Evolutionary conservation across 495 filamentous ascomycete species (phyloP).

Genomic region (Cladorrhinum samala): DNA sequence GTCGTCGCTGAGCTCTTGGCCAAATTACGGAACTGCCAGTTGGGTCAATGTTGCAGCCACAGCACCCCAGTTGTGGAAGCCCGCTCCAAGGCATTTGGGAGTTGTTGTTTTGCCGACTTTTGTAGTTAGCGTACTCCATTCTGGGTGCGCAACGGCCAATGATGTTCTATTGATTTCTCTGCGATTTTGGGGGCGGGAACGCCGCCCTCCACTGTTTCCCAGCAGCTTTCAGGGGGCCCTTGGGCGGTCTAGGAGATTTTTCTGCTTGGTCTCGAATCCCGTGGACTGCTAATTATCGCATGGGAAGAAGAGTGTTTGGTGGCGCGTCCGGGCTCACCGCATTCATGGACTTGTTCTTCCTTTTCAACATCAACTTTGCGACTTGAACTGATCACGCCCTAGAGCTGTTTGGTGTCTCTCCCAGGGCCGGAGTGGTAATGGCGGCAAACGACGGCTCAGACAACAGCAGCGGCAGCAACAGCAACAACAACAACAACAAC

Average conservation of each 20-base stretch:
- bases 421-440: conserved; percentile 4
- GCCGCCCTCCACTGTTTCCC: background rate
- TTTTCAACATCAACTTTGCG: background rate
- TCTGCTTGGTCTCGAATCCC: background rate
- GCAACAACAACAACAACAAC: no score
- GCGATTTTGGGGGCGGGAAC: background rate
- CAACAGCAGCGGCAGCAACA: no score
- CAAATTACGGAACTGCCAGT: conserved; percentile 1
- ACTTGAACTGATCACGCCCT: background rate
- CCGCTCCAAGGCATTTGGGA: background rate
- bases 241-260: background rate
- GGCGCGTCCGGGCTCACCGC: background rate
- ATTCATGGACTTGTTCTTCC: background rate
- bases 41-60: background rate
- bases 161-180: no score
- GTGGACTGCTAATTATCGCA: background rate
- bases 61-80: background rate
- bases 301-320: background rate
- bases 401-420: background rate
- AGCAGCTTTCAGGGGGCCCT: background rate
- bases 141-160: background rate
- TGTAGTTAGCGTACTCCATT: conserved; percentile 2
- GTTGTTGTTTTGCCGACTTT: conserved; percentile 5
- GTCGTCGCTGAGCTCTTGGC: background rate
- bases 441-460: conserved; percentile 4